phyloP scores from a whole-genome alignment of 176 grass and related monocot species.

The Alopecurus myosuroides region DNA sequence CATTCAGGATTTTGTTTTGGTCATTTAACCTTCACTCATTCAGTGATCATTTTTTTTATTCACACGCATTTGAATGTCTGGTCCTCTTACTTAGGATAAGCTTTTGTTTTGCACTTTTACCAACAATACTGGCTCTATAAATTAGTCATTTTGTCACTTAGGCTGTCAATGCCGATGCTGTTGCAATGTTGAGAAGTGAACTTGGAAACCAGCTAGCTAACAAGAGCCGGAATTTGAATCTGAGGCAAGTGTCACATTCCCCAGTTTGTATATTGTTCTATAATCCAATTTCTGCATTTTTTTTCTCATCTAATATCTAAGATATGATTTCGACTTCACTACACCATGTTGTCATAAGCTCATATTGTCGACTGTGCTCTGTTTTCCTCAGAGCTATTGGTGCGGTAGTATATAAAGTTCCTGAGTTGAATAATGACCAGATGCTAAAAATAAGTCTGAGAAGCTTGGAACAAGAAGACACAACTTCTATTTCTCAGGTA shows the following conservation, averaged over 20 bases:
- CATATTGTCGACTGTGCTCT: neutral
- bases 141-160: conserved; percentile 17
- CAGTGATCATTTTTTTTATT: neutral
- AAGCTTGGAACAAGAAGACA: conserved; percentile 83
- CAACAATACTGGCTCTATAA: neutral
- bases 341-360: neutral
- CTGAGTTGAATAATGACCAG: conserved; percentile 59
- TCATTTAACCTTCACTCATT: neutral
- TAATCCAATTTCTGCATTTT: neutral
- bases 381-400: conserved; percentile 68
- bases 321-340: neutral
- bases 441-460: conserved; percentile 85
- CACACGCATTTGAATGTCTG: neutral
- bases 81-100: neutral
- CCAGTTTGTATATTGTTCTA: neutral
- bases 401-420: conserved; percentile 82
- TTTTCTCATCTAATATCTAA: neutral
- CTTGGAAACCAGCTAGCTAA: conserved; percentile 77
- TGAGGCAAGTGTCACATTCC: conserved; percentile 43
- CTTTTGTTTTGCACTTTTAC: neutral
- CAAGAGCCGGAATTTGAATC: conserved; percentile 53
- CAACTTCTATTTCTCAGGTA: conserved; percentile 57
- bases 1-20: neutral
- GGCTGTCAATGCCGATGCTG: conserved; percentile 76
- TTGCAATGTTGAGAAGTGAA: conserved; percentile 75